phyloP scores from a whole-genome alignment of 352 stramenopile species.

The Paralagenidium karlingii region DNA sequence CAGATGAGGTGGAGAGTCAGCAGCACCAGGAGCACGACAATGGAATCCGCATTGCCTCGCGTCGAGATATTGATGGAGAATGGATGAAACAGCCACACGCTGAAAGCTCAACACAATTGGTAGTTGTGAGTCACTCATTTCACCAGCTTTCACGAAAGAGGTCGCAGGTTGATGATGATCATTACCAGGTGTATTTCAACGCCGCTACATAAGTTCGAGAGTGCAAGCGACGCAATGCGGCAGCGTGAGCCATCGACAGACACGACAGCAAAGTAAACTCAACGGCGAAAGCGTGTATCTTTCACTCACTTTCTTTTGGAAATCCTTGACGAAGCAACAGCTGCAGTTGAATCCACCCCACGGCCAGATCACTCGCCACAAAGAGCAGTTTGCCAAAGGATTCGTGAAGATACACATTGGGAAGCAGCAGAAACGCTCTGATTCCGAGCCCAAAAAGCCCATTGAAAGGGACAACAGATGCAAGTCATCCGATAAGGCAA shows the following conservation, averaged over 20 bases:
- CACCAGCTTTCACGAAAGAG: too few species aligned
- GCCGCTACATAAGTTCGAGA: not conserved
- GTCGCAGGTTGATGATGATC: too few species aligned
- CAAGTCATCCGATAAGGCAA: not conserved
- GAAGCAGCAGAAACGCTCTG: conserved; percentile 59
- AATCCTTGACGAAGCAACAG: conserved; percentile 65
- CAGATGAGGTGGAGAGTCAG: conserved; percentile 81
- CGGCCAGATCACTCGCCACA: conserved; percentile 88
- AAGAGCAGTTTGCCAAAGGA: conserved; percentile 94
- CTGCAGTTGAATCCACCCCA: conserved; percentile 83
- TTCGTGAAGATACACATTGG: conserved; percentile 63
- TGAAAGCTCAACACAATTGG: conserved; percentile 22
- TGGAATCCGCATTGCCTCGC: conserved; percentile 93
- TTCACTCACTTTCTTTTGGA: conserved; percentile 20
- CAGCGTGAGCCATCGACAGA: too few species aligned
- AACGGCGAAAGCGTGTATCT: not conserved
- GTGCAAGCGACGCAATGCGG: too few species aligned
- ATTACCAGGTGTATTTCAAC: conserved; percentile 6
- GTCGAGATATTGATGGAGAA: conserved; percentile 99
- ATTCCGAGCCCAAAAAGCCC: not conserved
- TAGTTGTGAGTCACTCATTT: too few species aligned
- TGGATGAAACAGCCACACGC: conserved; percentile 96
- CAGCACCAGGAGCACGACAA: conserved; percentile 91
- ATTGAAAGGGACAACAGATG: not conserved
- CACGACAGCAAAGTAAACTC: too few species aligned